Evolutionary conservation across 1,284 basidiomycete genomes (phyloP).

Genomic region (Boletus holoroseus): DNA sequence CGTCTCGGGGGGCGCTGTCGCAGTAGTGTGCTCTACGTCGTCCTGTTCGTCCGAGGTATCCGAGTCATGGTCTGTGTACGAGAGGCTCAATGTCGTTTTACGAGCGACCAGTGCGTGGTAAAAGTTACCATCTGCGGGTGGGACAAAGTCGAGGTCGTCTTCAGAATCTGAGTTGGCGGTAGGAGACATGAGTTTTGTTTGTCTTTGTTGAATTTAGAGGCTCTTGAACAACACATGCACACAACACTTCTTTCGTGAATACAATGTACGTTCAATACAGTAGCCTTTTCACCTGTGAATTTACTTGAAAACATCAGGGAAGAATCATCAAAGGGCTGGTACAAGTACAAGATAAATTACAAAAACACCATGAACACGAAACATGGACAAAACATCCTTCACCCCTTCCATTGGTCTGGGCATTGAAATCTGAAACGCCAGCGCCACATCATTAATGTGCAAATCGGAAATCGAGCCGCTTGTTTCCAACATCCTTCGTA

Average conservation of each 20-base stretch:
- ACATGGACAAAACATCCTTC: background rate
- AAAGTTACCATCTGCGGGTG: conserved; percentile 37
- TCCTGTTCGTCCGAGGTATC: conserved; percentile 36
- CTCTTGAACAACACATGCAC: conserved; percentile 16
- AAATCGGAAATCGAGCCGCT: conserved; percentile 38
- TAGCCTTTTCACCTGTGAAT: background rate
- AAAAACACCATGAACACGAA: background rate
- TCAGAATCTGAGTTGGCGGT: conserved; percentile 50
- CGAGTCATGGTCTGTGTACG: conserved; percentile 34
- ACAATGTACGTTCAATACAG: no score
- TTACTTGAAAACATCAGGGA: background rate
- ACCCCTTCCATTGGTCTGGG: background rate
- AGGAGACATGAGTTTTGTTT: conserved; percentile 24
- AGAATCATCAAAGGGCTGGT: background rate
- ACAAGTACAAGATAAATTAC: background rate
- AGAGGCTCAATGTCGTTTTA: background rate
- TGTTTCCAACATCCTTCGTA: conserved; percentile 39
- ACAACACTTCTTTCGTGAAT: conserved; percentile 1
- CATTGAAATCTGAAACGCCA: background rate
- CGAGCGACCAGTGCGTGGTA: no score
- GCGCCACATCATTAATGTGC: conserved; percentile 31
- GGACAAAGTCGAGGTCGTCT: conserved; percentile 64
- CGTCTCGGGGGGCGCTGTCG: conserved; percentile 21
- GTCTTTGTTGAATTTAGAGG: conserved; percentile 26
- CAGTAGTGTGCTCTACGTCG: conserved; percentile 5